Percentiles rank a stretch among this genome's conserved stretches.
These are phyloP conservation scores for Ottelia alismoides DNA, from an alignment of 106 monocot genomes.

Conservation along the genomic window DNA sequence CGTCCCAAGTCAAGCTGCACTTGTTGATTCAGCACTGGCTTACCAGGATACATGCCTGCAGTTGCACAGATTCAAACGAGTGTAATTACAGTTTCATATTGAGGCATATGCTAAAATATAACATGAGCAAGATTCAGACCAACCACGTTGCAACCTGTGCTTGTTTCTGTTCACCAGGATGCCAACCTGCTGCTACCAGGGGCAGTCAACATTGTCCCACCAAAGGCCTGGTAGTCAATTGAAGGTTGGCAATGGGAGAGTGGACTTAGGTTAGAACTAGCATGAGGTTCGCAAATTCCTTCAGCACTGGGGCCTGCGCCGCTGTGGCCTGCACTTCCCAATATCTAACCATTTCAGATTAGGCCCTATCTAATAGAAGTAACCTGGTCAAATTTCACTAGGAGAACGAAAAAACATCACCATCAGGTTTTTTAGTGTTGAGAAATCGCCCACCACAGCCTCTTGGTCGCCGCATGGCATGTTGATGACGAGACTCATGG, in stretches of 20 bases:
- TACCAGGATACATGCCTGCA: too few species aligned
- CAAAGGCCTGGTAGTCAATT: background rate
- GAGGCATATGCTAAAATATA: too few species aligned
- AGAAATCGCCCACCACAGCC: slow-evolving; percentile 64
- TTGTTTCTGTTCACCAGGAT: too few species aligned
- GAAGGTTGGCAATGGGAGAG: background rate
- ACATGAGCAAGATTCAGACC: too few species aligned
- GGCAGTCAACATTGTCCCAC: background rate
- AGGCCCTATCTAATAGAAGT: too few species aligned
- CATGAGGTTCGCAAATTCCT: too few species aligned
- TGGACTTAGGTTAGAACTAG: too few species aligned
- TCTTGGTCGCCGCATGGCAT: slow-evolving; percentile 51
- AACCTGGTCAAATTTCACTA: too few species aligned
- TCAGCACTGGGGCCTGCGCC: background rate
- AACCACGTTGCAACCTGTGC: background rate
- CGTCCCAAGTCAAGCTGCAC: background rate
- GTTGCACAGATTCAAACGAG: too few species aligned
- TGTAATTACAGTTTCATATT: too few species aligned
- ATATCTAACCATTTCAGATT: background rate
- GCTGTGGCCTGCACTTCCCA: background rate
- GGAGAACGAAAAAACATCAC: background rate
- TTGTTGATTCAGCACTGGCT: too few species aligned
- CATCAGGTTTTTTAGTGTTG: slow-evolving; percentile 30
- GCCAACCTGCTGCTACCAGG: background rate
- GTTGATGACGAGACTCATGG: slow-evolving; percentile 66